These are phyloP conservation scores for Macaranga tanarius DNA, from an alignment of 441 rosid genomes.

Conservation along the genomic window DNA sequence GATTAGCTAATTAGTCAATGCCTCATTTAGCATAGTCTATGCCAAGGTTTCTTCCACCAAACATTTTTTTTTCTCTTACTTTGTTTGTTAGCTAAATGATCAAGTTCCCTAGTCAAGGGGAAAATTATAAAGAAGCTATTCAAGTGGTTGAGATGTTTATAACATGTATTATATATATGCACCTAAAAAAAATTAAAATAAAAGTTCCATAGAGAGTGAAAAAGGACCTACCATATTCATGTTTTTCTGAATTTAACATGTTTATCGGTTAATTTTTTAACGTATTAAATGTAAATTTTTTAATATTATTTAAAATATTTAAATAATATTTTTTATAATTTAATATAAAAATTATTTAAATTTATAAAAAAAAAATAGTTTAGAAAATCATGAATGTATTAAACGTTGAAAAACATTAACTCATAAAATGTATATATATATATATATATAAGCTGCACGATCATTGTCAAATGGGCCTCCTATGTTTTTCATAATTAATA, in stretches of 20 bases:
- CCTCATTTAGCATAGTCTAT: no score
- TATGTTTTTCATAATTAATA: not conserved
- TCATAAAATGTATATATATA: not conserved
- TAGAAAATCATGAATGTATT: no score
- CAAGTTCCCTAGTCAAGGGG: conserved; percentile 12
- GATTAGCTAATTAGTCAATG: no score
- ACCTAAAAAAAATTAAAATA: not conserved
- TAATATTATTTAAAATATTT: no score
- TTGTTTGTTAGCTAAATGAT: not conserved
- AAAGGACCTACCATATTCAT: no score
- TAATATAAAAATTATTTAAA: no score
- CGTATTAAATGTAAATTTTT: no score
- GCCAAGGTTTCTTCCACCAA: conserved; percentile 4
- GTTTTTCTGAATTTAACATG: no score
- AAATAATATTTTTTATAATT: no score
- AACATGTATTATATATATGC: not conserved
- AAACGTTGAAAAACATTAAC: conserved; percentile 1
- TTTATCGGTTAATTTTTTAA: no score
- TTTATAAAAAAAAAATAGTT: no score
- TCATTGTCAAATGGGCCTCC: conserved; percentile 17
- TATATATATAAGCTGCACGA: not conserved
- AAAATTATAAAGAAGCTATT: not conserved
- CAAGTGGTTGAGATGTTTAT: not conserved
- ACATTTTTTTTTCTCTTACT: not conserved
- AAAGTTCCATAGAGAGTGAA: no score